Evolutionary conservation across 2,329 filamentous ascomycete species (phyloP).

Genomic region (Zymoseptoria passerinii): DNA sequence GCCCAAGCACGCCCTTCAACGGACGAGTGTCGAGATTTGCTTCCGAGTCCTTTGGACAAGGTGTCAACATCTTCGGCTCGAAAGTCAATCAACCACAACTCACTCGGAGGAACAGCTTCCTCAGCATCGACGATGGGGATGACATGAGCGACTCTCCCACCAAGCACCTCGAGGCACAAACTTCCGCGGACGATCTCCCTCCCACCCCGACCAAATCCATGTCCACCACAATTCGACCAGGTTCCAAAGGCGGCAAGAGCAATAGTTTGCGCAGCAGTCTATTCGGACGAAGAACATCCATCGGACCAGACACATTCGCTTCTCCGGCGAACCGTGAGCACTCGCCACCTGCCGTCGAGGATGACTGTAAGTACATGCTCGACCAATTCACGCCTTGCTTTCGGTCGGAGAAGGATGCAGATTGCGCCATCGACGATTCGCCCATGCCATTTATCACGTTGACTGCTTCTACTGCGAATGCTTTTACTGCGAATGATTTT

Average conservation of each 20-base stretch:
- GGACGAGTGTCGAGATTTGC: conserved; percentile 53
- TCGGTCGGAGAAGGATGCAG: conserved; percentile 17
- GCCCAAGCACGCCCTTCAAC: conserved; percentile 75
- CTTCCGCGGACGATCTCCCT: conserved; percentile 65
- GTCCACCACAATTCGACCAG: conserved; percentile 36
- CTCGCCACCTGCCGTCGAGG: conserved; percentile 18
- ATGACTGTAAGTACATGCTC: conserved; percentile 33
- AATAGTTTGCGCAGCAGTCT: conserved; percentile 45
- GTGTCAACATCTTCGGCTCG: conserved; percentile 55
- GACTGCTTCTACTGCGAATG: conserved; percentile 19
- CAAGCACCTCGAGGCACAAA: conserved; percentile 47
- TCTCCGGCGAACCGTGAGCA: conserved; percentile 29
- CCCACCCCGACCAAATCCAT: conserved; percentile 83
- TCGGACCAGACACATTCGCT: conserved; percentile 41
- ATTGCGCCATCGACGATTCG: conserved; percentile 19
- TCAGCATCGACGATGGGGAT: conserved; percentile 67
- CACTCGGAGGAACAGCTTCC: conserved; percentile 59
- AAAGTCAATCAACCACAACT: conserved; percentile 41
- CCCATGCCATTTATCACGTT: conserved; percentile 29
- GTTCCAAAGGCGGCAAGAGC: conserved; percentile 44
- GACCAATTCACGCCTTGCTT: conserved; percentile 21
- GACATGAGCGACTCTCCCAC: conserved; percentile 56
- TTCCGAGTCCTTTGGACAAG: conserved; percentile 59
- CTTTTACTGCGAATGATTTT: conserved; percentile 24
- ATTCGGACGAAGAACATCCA: conserved; percentile 40